Conservation (phyloP, 768 basidiomycete species). For the Hemileccinum impolitum region DNA sequence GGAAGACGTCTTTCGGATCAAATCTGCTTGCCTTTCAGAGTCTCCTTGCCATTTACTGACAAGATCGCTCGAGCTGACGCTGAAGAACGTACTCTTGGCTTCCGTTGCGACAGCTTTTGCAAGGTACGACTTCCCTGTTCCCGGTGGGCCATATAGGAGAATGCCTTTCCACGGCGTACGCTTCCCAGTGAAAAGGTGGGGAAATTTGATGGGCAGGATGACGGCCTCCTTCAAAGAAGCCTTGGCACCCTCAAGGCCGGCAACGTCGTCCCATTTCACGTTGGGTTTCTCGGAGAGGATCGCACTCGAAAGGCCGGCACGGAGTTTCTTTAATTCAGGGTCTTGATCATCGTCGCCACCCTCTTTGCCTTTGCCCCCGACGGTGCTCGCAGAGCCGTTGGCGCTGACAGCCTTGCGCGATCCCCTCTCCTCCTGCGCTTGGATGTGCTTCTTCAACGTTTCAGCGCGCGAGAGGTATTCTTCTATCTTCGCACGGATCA, state of each 20-base stretch:
- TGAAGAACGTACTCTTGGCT: conserved; percentile 98
- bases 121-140: conserved; percentile 94
- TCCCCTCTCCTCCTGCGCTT: conserved; percentile 54
- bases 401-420: conserved; percentile 48
- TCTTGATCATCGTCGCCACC: conserved; percentile 69
- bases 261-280: conserved; percentile 98
- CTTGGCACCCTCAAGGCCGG: conserved; percentile 93
- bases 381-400: conserved; percentile 42
- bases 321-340: conserved; percentile 92
- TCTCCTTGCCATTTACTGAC: conserved; percentile 99
- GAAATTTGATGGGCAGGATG: conserved; percentile 99
- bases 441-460: conserved; percentile 82
- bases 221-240: conserved; percentile 97
- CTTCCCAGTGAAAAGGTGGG: conserved; percentile 97
- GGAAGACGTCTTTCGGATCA: not conserved
- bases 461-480: conserved; percentile 94
- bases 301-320: conserved; percentile 84
- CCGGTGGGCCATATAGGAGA: conserved; percentile 93
- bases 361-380: conserved; percentile 46
- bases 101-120: conserved; percentile 99
- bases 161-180: conserved; percentile 98
- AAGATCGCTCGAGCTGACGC: conserved; percentile 89
- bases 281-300: conserved; percentile 94
- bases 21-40: conserved; percentile 74
- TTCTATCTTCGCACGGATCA: conserved; percentile 84